Conservation (phyloP, 2,329 filamentous ascomycete species). For the Colletotrichum higginsianum region DNA sequence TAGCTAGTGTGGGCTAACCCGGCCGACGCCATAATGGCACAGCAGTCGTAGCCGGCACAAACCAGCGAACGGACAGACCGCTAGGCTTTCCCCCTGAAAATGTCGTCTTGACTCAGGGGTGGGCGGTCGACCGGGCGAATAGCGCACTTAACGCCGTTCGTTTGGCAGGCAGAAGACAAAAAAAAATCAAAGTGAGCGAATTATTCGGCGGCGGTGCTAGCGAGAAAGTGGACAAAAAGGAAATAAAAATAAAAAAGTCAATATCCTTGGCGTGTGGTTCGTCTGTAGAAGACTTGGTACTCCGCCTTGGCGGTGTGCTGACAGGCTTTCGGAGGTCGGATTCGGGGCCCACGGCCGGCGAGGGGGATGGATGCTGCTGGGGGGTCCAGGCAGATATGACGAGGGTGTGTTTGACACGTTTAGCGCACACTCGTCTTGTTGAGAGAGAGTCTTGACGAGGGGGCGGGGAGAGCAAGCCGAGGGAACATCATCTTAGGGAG, state of each 20-base stretch:
- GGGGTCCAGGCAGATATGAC: neutral
- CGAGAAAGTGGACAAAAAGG: neutral
- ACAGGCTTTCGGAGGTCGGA: neutral
- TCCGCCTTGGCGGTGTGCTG: constrained; percentile 15
- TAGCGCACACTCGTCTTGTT: neutral
- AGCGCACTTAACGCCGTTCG: constrained; percentile 1
- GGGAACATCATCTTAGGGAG: neutral
- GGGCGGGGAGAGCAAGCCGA: neutral
- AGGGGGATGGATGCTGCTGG: neutral
- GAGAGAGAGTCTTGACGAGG: too few relatives aligned
- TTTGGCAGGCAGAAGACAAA: neutral
- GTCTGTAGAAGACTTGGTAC: constrained; percentile 24
- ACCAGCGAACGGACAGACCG: neutral
- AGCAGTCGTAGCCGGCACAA: constrained; percentile 1
- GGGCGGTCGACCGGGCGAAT: too few relatives aligned
- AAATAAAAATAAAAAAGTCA: too few relatives aligned
- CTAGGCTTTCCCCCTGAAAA: neutral
- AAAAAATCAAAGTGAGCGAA: neutral
- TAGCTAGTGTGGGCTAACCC: neutral
- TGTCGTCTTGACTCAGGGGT: constrained; percentile 20
- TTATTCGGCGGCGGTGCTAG: neutral
- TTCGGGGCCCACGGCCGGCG: neutral
- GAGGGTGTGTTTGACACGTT: constrained; percentile 12
- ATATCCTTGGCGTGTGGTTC: constrained; percentile 23
- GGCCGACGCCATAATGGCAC: neutral